Evolutionary conservation across 2,329 filamentous ascomycete genomes (phyloP), one percentile per base, ranked within the genome.

Genomic region (Polytolypa hystricis): DNA sequence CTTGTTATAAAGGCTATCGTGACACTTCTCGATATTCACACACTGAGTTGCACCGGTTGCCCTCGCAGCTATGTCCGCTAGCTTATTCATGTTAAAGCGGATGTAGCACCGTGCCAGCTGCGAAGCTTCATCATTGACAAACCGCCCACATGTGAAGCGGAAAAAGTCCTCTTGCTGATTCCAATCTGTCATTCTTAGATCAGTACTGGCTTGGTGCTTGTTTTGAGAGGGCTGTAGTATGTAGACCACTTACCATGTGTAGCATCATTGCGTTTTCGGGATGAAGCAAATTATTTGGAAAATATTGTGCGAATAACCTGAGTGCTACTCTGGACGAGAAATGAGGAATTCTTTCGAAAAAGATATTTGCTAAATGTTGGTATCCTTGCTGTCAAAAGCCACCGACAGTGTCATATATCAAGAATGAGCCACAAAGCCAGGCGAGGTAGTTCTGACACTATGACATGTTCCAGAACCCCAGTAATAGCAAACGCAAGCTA

Each of bases 51-150:
- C 52, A 21, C 51, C 51, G 23, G 52, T 38, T 31, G 44, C 49
- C 30, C 46, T 36, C 29, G 49, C 51, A 12, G 53, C 53, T 26
- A 54, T 42, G 17, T 47, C 30, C 35, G 53, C 37, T 15, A 63
- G 51, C 33, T 49, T 52, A 21, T 47, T 11, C 3, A 62, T 48
- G 46, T 61, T 53, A 42, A 61, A 61, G 6, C 11, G 27, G 17
- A 33, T 15, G 7, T 12, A 14, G 9, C 27, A 28, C 12, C 20
- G 14, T 15, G 12, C 16, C 14, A 32, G 9, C 12, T 32, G 30
- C 15, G 7, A 5, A 2, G 4, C 14, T 19, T 18, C 30, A 32
- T 32, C 30, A 20, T 18, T 17, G 8, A 32, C 30, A 17, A 32
- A 32, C 14, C 30, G 30, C 4, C 30, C 30, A 9, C 30, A 17